phyloP scores from a whole-genome alignment of 1,139 yeast genomes.

The Wickerhamomyces sp. region DNA sequence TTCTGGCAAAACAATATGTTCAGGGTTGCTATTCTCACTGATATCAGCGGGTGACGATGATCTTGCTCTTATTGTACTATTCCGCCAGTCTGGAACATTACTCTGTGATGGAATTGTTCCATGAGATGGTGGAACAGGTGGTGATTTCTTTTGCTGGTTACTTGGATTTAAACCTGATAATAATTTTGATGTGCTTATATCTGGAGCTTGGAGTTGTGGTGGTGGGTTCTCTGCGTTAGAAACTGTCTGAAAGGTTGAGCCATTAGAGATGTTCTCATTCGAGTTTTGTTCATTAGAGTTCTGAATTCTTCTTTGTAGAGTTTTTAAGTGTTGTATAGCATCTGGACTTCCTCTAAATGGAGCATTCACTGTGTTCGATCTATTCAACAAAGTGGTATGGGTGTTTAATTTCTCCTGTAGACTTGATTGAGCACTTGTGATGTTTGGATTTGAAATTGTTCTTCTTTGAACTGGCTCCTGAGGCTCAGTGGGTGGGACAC shows the following conservation, averaged over 20 bases:
- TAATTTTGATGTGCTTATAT: neutral
- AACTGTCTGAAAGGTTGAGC: neutral
- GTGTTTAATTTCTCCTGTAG: conserved; percentile 11
- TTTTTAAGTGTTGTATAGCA: conserved; percentile 14
- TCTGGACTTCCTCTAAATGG: conserved; percentile 7
- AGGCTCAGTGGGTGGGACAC: neutral
- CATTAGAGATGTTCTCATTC: neutral
- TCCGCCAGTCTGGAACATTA: conserved; percentile 1
- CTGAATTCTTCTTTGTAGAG: conserved; percentile 8
- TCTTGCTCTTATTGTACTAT: neutral
- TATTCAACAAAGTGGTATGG: conserved; percentile 5
- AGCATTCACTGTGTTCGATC: conserved; percentile 8
- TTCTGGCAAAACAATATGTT: neutral
- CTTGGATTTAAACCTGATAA: no score
- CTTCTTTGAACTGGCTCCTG: conserved; percentile 1
- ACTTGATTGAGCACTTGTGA: conserved; percentile 13
- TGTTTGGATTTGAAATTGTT: conserved; percentile 7
- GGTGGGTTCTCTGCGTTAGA: neutral
- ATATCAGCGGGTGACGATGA: neutral
- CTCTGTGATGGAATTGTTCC: neutral
- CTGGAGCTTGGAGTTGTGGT: neutral
- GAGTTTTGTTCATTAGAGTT: neutral
- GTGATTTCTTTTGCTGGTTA: neutral
- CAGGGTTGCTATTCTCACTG: neutral
- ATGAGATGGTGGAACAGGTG: conserved; percentile 1